phyloP scores from a whole-genome alignment of 305 asterid genomes.

The Solanum hybrid region DNA sequence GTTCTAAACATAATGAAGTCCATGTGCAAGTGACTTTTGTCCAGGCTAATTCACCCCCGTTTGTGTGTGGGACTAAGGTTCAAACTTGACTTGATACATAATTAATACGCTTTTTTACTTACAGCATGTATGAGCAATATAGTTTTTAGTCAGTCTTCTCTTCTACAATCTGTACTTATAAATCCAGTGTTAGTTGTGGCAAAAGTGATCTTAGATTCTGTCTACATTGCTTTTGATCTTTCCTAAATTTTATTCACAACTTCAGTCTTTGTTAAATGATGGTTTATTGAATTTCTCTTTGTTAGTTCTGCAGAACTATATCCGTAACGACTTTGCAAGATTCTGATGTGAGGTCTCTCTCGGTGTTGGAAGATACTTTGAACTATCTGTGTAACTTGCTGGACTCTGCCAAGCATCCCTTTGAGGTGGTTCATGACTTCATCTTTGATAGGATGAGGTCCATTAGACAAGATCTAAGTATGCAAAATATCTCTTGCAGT shows the following conservation, averaged over 20 bases:
- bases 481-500: constrained; percentile 58
- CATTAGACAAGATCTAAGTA: constrained; percentile 91
- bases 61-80: neutral
- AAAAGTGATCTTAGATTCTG: neutral
- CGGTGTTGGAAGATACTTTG: constrained; percentile 71
- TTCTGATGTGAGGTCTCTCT: constrained; percentile 78
- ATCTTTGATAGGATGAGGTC: constrained; percentile 88
- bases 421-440: constrained; percentile 85
- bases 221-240: neutral
- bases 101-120: neutral
- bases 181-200: neutral
- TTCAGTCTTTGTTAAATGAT: neutral
- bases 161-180: neutral
- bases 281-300: neutral
- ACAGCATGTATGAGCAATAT: neutral
- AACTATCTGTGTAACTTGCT: constrained; percentile 55
- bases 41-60: neutral
- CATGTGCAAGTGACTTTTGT: neutral
- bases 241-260: neutral
- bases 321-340: constrained; percentile 35
- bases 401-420: constrained; percentile 48
- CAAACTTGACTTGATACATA: neutral
- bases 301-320: constrained; percentile 95
- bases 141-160: neutral
- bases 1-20: neutral